phyloP scores from a whole-genome alignment of 495 filamentous ascomycete genomes.

The Penicillium atrosanguineum region DNA sequence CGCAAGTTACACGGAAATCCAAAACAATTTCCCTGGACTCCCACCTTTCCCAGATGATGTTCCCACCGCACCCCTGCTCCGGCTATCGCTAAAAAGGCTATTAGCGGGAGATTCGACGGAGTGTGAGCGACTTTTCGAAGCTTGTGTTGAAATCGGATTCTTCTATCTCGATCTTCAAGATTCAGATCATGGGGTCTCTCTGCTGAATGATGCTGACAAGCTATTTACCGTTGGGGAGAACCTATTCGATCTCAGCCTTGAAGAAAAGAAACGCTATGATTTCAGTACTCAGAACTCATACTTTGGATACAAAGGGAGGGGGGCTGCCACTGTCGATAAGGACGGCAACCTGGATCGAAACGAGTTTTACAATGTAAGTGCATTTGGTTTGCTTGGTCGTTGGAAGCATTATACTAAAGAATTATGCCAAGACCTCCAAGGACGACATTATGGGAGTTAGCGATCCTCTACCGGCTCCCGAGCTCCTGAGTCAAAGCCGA shows the following conservation, averaged over 20 bases:
- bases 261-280: constrained; percentile 55
- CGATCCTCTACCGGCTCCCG: constrained; percentile 43
- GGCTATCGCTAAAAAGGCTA: constrained; percentile 52
- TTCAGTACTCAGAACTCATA: constrained; percentile 40
- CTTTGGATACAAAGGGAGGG: constrained; percentile 58
- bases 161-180: constrained; percentile 59
- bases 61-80: constrained; percentile 54
- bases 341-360: constrained; percentile 54
- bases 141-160: constrained; percentile 57
- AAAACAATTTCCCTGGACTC: constrained; percentile 26
- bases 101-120: constrained; percentile 40
- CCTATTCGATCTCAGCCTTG: constrained; percentile 48
- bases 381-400: background rate
- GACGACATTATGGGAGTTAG: constrained; percentile 52
- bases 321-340: constrained; percentile 48
- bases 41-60: constrained; percentile 55
- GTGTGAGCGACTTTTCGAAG: constrained; percentile 40
- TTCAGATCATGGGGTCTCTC: constrained; percentile 31
- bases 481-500: constrained; percentile 36
- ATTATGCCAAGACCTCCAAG: constrained; percentile 39
- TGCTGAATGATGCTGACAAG: constrained; percentile 43
- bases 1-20: background rate
- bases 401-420: background rate
- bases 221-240: constrained; percentile 46
- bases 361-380: constrained; percentile 61